Base-by-base conservation (phyloP, 2,329 filamentous ascomycete genomes). In the Tolypocladium tropicale region DNA sequence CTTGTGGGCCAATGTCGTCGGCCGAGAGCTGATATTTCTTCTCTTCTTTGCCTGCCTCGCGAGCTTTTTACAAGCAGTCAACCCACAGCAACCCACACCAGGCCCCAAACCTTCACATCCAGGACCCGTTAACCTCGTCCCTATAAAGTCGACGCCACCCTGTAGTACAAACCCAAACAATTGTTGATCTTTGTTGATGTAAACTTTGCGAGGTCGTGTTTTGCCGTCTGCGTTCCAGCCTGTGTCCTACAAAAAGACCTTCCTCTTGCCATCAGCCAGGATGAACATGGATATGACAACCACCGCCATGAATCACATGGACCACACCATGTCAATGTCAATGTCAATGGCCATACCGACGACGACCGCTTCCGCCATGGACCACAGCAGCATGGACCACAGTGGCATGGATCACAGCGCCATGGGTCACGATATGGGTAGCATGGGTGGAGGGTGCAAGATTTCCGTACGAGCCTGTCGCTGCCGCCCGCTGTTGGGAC, bases 371-470 rank as follows among this genome's bases (percentile, higher is more conserved):
- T 34, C 46, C 50, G 37, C 37, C 18, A 61, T 58, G 55, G 57
- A 59, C 53, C 57, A 64, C 58, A 57, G 52, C 30, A 39, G 36
- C 6, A 61, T 58, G 55, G 58, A 59, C 53, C 57, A 64, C 56
- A 57, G 52, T 49, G 55, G 51, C 57, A 59, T 59, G 60, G 21
- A 32, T 11, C 53, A 61, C 55, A 55, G 55, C 55, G 55, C 36
- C 36, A 37, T 37, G 36, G 36, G 41, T 52, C 50, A 55, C 49
- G 56, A 56, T 30, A 58, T 56, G 58, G 58, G 55, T 11, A 57
- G 53, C 51, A 60, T 58, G 51, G 65, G 61, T 58, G 55, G 58
- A 52, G 57, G 56, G 34, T 77, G 74, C 70, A 72, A 75, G 60
- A 75, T 77, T 43, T 73, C 70, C 23, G 63, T 62, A 54, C 23